phyloP scores from a whole-genome alignment of 2,329 filamentous ascomycete genomes.

The Fusarium hostae region DNA sequence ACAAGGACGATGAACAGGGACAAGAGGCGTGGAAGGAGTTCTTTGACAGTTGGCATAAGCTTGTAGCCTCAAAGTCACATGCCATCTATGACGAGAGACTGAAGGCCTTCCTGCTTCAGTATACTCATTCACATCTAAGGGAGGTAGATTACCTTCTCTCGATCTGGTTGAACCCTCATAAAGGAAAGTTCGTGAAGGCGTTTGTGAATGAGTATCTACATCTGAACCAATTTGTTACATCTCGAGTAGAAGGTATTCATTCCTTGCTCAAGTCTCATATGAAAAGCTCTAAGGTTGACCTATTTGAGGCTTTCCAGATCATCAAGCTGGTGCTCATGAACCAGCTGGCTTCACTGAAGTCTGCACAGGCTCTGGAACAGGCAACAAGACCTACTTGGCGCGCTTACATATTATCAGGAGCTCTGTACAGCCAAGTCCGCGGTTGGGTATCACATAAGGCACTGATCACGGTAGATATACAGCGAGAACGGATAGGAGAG shows the following conservation, averaged over 20 bases:
- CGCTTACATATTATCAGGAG: background rate
- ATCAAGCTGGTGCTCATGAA: background rate
- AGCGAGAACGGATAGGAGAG: background rate
- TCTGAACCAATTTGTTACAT: background rate
- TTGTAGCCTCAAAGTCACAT: background rate
- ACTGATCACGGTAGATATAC: background rate
- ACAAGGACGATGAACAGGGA: too few species aligned
- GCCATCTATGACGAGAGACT: background rate
- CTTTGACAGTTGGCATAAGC: too few species aligned
- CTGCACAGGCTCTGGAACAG: background rate
- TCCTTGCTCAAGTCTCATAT: background rate
- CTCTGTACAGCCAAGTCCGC: background rate
- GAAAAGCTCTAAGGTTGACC: background rate
- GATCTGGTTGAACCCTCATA: background rate
- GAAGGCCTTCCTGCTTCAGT: background rate
- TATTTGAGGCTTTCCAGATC: background rate
- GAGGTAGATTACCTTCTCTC: background rate
- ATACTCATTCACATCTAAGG: background rate
- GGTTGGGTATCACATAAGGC: background rate
- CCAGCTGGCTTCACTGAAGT: background rate
- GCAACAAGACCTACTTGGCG: background rate
- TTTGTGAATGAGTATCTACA: background rate
- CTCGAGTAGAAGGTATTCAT: background rate
- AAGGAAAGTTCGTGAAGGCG: background rate
- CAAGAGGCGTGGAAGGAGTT: too few species aligned